phyloP scores from a whole-genome alignment of 108 stramenopile genomes.

The Seminavis robusta region DNA sequence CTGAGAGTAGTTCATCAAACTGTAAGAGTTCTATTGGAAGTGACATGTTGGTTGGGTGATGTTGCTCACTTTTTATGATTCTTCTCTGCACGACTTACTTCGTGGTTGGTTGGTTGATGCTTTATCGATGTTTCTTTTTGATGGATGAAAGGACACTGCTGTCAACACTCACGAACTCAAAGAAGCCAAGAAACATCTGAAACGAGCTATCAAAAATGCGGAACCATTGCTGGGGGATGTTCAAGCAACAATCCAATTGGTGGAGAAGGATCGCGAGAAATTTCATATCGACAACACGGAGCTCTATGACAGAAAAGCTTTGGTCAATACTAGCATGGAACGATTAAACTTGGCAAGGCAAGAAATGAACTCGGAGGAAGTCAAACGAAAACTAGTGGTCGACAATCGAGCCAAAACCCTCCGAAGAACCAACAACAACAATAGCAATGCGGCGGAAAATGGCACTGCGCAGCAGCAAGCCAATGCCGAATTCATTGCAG shows the following conservation, averaged over 20 bases:
- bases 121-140: not conserved
- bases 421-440: slow-evolving; percentile 36
- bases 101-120: not conserved
- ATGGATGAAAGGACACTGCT: slow-evolving; percentile 72
- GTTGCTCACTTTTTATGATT: not conserved
- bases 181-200: slow-evolving; percentile 73
- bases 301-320: slow-evolving; percentile 47
- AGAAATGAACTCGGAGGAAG: slow-evolving; percentile 54
- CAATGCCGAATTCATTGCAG: slow-evolving; percentile 32
- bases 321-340: slow-evolving; percentile 52
- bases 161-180: slow-evolving; percentile 63
- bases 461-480: slow-evolving; percentile 34
- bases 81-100: not conserved
- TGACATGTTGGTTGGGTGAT: not conserved
- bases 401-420: slow-evolving; percentile 69
- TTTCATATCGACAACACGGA: slow-evolving; percentile 70
- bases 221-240: slow-evolving; percentile 71
- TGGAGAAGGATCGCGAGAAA: slow-evolving; percentile 54
- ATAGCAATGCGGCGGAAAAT: slow-evolving; percentile 26
- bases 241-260: slow-evolving; percentile 61
- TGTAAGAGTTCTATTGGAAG: slow-evolving; percentile 33
- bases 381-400: slow-evolving; percentile 53
- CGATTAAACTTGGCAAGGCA: slow-evolving; percentile 47
- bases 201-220: slow-evolving; percentile 68
- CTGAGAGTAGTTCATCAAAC: slow-evolving; percentile 58